Conservation (phyloP, 169 alveolate genomes). For the Eimeria necatrix region DNA sequence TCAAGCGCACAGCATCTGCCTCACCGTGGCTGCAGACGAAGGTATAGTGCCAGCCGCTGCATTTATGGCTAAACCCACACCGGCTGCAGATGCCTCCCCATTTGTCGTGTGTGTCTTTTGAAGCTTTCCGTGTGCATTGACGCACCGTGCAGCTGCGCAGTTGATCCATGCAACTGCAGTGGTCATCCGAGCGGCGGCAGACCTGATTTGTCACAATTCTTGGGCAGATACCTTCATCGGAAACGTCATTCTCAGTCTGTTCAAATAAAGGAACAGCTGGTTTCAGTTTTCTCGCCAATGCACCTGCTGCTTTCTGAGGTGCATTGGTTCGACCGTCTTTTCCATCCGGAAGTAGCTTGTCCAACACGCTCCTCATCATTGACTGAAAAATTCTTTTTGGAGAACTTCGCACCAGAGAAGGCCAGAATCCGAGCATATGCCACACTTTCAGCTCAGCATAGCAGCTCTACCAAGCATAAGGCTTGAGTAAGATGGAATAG, state of each 20-base stretch:
- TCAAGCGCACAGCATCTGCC: neutral
- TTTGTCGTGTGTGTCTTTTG: neutral
- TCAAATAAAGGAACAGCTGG: neutral
- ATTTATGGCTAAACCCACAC: neutral
- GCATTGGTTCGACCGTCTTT: neutral
- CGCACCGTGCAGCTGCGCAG: neutral
- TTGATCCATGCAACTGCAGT: neutral
- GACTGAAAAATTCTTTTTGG: neutral
- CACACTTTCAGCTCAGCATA: no score
- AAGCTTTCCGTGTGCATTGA: neutral
- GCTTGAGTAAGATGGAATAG: no score
- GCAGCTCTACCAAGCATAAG: no score
- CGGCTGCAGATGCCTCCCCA: neutral
- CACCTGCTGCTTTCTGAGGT: neutral
- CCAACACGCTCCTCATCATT: conserved; percentile 67
- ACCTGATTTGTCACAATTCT: neutral
- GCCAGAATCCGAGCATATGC: no score
- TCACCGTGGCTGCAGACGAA: neutral
- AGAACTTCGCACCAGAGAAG: no score
- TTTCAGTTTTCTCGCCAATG: neutral
- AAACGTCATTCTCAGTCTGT: neutral
- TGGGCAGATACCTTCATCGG: neutral
- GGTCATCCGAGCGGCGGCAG: conserved; percentile 43
- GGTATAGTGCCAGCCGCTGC: neutral
- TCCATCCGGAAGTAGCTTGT: conserved; percentile 19